Conservation (phyloP, 257 asterid species). For the Cynanchum wilfordii region DNA sequence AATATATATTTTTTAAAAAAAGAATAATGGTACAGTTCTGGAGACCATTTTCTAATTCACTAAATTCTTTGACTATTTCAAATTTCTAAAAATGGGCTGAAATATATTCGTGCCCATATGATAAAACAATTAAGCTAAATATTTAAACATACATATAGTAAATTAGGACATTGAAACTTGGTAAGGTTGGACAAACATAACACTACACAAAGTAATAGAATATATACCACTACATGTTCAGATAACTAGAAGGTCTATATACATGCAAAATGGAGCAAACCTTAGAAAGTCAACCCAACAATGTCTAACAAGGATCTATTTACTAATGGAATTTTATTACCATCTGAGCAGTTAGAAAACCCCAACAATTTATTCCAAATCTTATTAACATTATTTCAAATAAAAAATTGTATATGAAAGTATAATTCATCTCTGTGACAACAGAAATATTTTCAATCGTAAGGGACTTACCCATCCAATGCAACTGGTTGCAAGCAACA, state of each 20-base stretch:
- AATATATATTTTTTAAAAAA: background rate
- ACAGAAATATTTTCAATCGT: conserved; percentile 8
- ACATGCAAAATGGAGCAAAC: background rate
- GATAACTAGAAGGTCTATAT: background rate
- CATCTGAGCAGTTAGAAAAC: background rate
- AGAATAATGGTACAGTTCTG: background rate
- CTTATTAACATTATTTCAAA: background rate
- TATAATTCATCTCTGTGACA: conserved; percentile 7
- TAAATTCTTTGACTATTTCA: background rate
- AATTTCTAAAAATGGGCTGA: background rate
- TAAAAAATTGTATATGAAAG: background rate
- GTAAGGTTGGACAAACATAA: background rate
- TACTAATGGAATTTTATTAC: background rate
- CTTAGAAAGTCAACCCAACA: background rate
- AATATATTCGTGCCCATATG: background rate
- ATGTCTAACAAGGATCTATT: background rate
- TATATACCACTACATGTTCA: background rate
- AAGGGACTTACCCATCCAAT: conserved; percentile 78
- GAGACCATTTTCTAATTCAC: background rate
- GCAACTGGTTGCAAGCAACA: conserved; percentile 90
- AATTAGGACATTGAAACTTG: background rate
- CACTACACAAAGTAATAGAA: background rate
- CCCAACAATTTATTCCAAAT: background rate
- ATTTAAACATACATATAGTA: background rate
- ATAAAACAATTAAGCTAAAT: background rate